A percentile compares a stretch with the other conserved stretches of the same genome.
Conservation (phyloP, 140 eudicot species). For the Bidens hawaiensis region DNA sequence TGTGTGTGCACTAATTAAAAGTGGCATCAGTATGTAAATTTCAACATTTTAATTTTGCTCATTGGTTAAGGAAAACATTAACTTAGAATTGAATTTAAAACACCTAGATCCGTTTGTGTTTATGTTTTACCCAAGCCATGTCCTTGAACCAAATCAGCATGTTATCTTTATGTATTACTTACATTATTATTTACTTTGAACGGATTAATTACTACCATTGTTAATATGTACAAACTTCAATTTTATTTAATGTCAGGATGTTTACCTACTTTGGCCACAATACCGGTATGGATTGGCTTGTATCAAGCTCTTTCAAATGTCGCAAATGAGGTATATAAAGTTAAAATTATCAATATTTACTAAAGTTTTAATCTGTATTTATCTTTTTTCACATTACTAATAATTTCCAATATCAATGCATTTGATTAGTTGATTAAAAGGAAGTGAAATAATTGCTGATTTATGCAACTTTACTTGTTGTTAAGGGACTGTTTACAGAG, state of each 20-base stretch:
- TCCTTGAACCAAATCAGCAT: neutral
- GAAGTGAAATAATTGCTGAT: slow-evolving; percentile 11
- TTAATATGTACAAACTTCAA: slow-evolving; percentile 6
- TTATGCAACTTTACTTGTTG: slow-evolving; percentile 7
- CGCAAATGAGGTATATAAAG: slow-evolving; percentile 80
- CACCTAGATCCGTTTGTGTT: neutral
- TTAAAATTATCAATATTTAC: neutral
- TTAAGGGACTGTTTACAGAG: slow-evolving; percentile 86
- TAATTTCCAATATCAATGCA: slow-evolving; percentile 6
- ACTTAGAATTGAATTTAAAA: neutral
- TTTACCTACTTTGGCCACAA: slow-evolving; percentile 96
- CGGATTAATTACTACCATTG: neutral
- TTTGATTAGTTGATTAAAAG: neutral
- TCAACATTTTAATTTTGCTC: slow-evolving; percentile 1
- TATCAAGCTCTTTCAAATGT: slow-evolving; percentile 99
- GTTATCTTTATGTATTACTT: neutral
- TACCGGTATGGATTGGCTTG: slow-evolving; percentile 97
- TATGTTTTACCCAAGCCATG: neutral
- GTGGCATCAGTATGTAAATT: neutral
- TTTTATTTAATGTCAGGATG: slow-evolving; percentile 56
- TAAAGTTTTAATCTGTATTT: neutral
- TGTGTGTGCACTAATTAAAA: neutral
- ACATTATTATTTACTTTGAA: slow-evolving; percentile 1
- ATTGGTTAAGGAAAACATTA: neutral
- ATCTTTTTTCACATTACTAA: neutral